These are phyloP conservation scores for Verruconis gallopava DNA, from an alignment of 2,329 filamentous ascomycete genomes.

Conservation along the genomic window DNA sequence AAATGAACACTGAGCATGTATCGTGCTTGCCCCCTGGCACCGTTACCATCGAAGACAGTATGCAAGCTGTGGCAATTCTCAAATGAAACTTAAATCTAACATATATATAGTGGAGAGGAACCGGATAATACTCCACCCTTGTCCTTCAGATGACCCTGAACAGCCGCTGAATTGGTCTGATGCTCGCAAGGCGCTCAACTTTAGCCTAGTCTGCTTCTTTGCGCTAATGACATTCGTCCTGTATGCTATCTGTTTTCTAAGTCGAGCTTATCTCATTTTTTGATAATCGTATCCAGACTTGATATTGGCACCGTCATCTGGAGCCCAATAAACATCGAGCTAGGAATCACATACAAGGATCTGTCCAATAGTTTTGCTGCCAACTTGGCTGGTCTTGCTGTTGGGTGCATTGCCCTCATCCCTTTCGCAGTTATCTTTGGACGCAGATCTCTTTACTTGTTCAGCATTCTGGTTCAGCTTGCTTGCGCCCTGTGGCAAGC, in stretches of 20 bases:
- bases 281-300: no score
- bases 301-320: conserved; percentile 3
- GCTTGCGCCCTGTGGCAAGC: conserved; percentile 1
- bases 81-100: background rate
- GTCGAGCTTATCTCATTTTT: no score
- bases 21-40: background rate
- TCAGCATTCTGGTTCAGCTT: conserved; percentile 3
- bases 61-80: no score
- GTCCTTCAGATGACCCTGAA: background rate
- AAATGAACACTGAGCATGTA: no score
- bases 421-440: conserved; percentile 5
- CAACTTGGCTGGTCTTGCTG: conserved; percentile 2
- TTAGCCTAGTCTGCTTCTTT: conserved; percentile 3
- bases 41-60: background rate
- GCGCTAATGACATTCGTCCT: conserved; percentile 5
- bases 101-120: background rate
- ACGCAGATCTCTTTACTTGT: conserved; percentile 3
- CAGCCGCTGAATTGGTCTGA: conserved; percentile 24
- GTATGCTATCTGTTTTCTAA: no score
- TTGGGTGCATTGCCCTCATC: conserved; percentile 5
- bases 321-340: background rate
- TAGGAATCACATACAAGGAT: background rate
- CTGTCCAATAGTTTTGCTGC: conserved; percentile 2
- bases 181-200: conserved; percentile 6
- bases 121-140: background rate